Conservation (phyloP, 345 rosid species). For the Ceriops decandra region DNA sequence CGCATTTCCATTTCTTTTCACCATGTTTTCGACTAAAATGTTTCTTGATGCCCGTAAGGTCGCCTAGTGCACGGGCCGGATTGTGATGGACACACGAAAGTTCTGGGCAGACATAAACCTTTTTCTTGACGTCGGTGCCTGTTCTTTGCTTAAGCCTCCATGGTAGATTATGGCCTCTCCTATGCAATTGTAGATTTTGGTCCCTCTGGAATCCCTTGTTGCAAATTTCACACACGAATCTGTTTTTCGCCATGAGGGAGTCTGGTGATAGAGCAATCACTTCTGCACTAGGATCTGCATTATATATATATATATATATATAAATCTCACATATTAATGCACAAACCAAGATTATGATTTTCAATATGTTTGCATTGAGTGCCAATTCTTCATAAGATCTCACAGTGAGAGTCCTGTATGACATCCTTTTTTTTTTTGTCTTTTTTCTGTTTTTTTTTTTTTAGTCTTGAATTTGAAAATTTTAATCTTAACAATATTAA, state of each 20-base stretch:
- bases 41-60: conserved; percentile 70
- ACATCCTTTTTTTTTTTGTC: too few species aligned
- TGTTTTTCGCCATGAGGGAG: conserved; percentile 27
- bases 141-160: conserved; percentile 37
- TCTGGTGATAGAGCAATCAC: conserved; percentile 31
- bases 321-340: too few species aligned
- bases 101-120: conserved; percentile 63
- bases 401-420: too few species aligned
- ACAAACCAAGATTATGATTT: too few species aligned
- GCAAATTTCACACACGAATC: conserved; percentile 31
- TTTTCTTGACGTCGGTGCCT: conserved; percentile 26
- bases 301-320: neutral
- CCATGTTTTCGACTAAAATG: conserved; percentile 69
- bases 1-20: conserved; percentile 68
- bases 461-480: too few species aligned
- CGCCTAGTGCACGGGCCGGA: conserved; percentile 62
- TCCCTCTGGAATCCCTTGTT: conserved; percentile 31
- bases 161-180: conserved; percentile 37
- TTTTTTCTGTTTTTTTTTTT: too few species aligned
- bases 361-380: too few species aligned
- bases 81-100: conserved; percentile 54
- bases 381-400: too few species aligned
- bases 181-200: conserved; percentile 30
- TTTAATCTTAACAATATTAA: too few species aligned
- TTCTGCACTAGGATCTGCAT: conserved; percentile 39